Evolutionary conservation across 768 basidiomycete species (phyloP), one percentile per base, ranked within the genome.

Genomic region (Suillus lakei): DNA sequence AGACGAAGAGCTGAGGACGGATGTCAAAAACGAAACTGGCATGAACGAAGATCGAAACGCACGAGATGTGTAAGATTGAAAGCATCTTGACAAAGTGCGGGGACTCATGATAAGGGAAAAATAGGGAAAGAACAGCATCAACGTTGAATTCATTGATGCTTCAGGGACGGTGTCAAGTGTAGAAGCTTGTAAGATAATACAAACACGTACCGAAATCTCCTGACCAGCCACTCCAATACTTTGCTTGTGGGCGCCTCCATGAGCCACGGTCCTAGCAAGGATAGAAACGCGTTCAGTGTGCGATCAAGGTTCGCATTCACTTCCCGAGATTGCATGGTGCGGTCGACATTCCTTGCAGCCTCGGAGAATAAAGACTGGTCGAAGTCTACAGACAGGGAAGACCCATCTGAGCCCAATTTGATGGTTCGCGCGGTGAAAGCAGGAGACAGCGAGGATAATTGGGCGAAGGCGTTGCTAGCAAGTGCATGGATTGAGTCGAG

Each of bases 131-230:
- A 32, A 96, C 73, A 28, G 85, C 84, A 62, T 91, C 85, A 62
- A 96, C 84, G 71, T 99, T 98, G 81, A 98, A 95, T 74, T 99
- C 96, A 73, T 98, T 86, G 32, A 98, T 88, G 74, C 97, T 98
- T 71, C 21, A 62, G 13, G 44, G 30, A 46, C 3, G 32, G 68
- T 58, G 46, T 59, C 15, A 53, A 64, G 53, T 43, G 15, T 1
- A 28, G 26, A 32, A 28, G n/a, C 16, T 5, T 5, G 36, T 10
- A 62, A 16, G 2, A 63, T 3, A 12, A n/a, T 18, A 65, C 8
- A 16, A 23, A 1, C 3, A 18, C 87, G 48, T 68, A 94, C 96
- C 96, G 89, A 78, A 98, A 98, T 64, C 96, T 83, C 71, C 93
- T 83, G 4, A 99, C 94, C 30, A 99, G 85, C 97, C 97, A 99